A percentile compares a stretch with the other conserved stretches of the same genome.
These are phyloP conservation scores for Podospora sp. DNA, from an alignment of 495 filamentous ascomycete species.

Conservation along the genomic window DNA sequence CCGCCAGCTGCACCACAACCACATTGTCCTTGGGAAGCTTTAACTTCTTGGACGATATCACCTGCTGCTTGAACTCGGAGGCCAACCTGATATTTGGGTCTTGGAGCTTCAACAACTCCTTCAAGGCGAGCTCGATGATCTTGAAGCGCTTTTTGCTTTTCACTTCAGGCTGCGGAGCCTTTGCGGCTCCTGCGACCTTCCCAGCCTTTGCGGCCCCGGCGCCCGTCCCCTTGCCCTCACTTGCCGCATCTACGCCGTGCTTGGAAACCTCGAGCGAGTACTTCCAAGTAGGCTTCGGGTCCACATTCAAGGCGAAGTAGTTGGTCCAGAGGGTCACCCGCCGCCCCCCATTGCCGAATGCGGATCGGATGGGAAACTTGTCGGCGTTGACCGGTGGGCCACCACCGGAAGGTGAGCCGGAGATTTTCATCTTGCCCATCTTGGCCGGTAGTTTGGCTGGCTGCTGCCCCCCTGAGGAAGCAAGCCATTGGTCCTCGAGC, in stretches of 20 bases:
- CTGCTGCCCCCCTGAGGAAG: slow-evolving; percentile 1
- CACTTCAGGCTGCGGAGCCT: neutral
- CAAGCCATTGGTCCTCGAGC: slow-evolving; percentile 41
- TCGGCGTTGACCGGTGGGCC: neutral
- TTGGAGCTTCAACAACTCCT: no score
- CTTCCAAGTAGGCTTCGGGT: slow-evolving; percentile 39
- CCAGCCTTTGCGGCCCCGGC: no score
- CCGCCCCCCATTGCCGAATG: slow-evolving; percentile 58
- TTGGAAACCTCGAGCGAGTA: slow-evolving; percentile 41
- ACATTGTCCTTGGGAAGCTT: slow-evolving; percentile 35
- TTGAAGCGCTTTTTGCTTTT: slow-evolving; percentile 46
- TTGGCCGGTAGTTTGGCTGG: slow-evolving; percentile 29
- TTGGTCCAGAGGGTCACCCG: slow-evolving; percentile 63
- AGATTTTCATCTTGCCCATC: slow-evolving; percentile 35
- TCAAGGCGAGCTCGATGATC: slow-evolving; percentile 56
- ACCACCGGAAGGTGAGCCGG: neutral
- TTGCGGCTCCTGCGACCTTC: neutral
- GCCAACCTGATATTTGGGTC: slow-evolving; percentile 45
- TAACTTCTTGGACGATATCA: slow-evolving; percentile 49
- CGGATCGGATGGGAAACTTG: slow-evolving; percentile 55
- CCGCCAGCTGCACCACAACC: slow-evolving; percentile 46
- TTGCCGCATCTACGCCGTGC: slow-evolving; percentile 13
- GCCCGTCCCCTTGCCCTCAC: neutral
- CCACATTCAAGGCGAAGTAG: slow-evolving; percentile 58
- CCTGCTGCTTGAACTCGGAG: slow-evolving; percentile 60